Conservation (phyloP, 2,329 filamentous ascomycete genomes). For the Raffaelea deltoideospora region DNA sequence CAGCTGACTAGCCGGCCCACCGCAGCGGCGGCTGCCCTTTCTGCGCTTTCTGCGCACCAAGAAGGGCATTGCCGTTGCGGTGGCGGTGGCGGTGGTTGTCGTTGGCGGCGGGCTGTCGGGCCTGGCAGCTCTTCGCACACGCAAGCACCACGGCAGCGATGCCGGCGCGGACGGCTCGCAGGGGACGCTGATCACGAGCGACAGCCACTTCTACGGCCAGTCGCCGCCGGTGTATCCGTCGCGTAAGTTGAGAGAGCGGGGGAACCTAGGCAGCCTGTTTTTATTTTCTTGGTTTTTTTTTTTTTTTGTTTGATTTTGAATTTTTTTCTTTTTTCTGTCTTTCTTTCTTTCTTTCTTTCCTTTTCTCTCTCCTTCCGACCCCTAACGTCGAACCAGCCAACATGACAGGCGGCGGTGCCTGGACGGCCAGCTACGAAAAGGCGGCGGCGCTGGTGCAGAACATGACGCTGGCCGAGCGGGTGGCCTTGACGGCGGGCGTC, state of each 20-base stretch:
- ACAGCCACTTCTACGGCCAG: conserved; percentile 32
- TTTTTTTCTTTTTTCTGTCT: not conserved
- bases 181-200: conserved; percentile 19
- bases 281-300: not conserved
- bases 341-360: not conserved
- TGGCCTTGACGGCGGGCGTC: conserved; percentile 60
- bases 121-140: conserved; percentile 16
- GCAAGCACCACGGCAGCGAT: not conserved
- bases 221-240: conserved; percentile 36
- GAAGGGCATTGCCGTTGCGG: conserved; percentile 14
- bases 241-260: conserved; percentile 20
- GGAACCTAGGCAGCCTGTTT: not conserved
- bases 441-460: conserved; percentile 53
- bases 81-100: conserved; percentile 15
- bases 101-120: conserved; percentile 20
- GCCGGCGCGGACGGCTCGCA: not conserved
- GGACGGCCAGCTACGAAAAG: conserved; percentile 51
- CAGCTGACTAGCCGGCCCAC: conserved; percentile 1
- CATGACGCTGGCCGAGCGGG: conserved; percentile 62
- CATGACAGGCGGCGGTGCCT: conserved; percentile 45
- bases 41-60: conserved; percentile 16
- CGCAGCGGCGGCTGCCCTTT: conserved; percentile 4
- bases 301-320: not conserved
- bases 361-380: not conserved
- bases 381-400: conserved; percentile 20